Evolutionary conservation across 73 alveolate species (phyloP).

Genomic region (Uronychia setigera): DNA sequence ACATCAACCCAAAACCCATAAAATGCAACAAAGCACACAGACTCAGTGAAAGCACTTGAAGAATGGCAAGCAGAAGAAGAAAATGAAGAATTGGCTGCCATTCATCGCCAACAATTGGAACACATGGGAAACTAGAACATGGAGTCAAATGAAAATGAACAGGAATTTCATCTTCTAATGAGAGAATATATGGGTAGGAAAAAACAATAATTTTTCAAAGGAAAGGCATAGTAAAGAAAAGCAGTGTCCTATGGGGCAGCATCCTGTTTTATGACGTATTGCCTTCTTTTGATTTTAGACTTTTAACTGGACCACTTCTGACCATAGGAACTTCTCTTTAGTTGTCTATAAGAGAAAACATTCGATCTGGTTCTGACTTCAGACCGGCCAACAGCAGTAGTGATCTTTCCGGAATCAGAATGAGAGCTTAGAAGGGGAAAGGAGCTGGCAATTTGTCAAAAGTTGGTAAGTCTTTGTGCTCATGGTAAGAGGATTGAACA

Average conservation of each 20-base stretch:
- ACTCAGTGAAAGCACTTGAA: background rate
- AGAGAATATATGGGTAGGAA: background rate
- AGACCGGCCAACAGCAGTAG: background rate
- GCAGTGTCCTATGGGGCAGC: slow-evolving; percentile 19
- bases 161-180: background rate
- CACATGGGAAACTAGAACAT: no score
- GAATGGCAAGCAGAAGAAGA: background rate
- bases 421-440: background rate
- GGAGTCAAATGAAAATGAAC: background rate
- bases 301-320: slow-evolving; percentile 25
- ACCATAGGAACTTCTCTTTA: slow-evolving; percentile 22
- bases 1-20: no score
- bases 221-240: slow-evolving; percentile 3
- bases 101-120: no score
- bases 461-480: no score
- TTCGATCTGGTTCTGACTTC: slow-evolving; percentile 3
- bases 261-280: slow-evolving; percentile 3
- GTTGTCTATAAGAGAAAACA: background rate
- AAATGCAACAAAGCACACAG: background rate
- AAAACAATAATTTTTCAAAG: background rate
- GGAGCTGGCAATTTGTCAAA: background rate
- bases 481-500: slow-evolving; percentile 19
- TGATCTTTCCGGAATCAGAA: background rate
- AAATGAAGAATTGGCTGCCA: no score
- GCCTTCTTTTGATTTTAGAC: background rate